These are phyloP conservation scores for Rutstroemia sp. DNA, from an alignment of 2,329 filamentous ascomycete genomes.

Conservation along the genomic window DNA sequence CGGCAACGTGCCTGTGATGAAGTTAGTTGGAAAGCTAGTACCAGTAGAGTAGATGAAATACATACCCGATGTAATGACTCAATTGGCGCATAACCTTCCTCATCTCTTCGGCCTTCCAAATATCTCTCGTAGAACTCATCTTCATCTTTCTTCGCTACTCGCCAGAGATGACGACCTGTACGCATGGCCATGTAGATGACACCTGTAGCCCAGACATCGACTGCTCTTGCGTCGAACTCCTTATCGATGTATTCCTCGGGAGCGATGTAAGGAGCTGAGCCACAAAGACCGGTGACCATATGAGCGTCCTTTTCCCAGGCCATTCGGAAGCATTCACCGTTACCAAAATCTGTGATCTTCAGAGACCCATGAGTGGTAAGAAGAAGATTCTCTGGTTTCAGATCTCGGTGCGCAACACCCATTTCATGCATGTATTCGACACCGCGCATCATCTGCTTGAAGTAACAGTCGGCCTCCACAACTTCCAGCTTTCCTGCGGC, in stretches of 20 bases:
- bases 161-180: constrained; percentile 91
- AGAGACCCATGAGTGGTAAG: constrained; percentile 86
- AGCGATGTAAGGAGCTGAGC: constrained; percentile 93
- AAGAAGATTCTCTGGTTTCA: constrained; percentile 83
- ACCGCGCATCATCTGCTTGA: constrained; percentile 98
- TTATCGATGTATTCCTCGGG: constrained; percentile 93
- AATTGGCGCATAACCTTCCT: constrained; percentile 93
- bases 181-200: constrained; percentile 99
- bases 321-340: constrained; percentile 99
- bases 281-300: constrained; percentile 95
- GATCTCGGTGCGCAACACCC: constrained; percentile 53
- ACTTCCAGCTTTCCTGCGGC: constrained; percentile 88
- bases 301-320: constrained; percentile 98
- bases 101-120: constrained; percentile 83
- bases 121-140: constrained; percentile 97
- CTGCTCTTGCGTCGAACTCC: constrained; percentile 95
- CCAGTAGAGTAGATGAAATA: background rate
- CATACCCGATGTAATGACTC: constrained; percentile 85
- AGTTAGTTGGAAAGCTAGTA: constrained; percentile 11
- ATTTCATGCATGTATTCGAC: constrained; percentile 99
- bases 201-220: constrained; percentile 96
- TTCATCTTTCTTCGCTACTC: constrained; percentile 91
- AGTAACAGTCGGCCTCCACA: constrained; percentile 91
- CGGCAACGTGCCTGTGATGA: constrained; percentile 75
- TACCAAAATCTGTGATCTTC: constrained; percentile 98